Conservation (phyloP, 495 filamentous ascomycete species). For the Aspergillus saccharolyticus region DNA sequence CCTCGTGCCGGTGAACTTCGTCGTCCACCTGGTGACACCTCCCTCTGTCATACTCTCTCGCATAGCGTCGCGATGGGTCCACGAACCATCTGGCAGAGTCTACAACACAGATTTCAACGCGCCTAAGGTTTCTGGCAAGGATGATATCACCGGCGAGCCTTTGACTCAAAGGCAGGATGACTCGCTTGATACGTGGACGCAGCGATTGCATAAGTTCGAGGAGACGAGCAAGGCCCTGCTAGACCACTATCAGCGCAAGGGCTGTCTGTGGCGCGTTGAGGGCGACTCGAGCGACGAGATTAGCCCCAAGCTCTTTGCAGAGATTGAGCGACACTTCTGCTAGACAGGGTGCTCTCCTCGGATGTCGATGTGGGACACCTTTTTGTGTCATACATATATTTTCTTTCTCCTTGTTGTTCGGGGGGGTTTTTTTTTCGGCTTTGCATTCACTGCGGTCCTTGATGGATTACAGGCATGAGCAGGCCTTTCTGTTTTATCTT, state of each 20-base stretch:
- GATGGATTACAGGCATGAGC: not conserved
- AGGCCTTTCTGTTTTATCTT: not conserved
- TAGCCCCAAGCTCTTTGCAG: conserved; percentile 71
- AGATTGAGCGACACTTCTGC: conserved; percentile 74
- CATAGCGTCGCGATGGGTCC: conserved; percentile 88
- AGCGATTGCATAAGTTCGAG: conserved; percentile 73
- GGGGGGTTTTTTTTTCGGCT: conserved; percentile 8
- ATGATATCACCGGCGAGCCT: conserved; percentile 88
- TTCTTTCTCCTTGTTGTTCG: not conserved
- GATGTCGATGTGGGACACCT: conserved; percentile 21
- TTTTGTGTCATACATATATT: conserved; percentile 12
- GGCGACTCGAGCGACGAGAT: conserved; percentile 93
- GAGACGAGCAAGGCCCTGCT: conserved; percentile 80
- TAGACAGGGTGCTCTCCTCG: conserved; percentile 18
- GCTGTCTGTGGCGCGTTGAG: conserved; percentile 82
- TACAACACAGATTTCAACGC: conserved; percentile 93
- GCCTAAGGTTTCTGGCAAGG: conserved; percentile 72
- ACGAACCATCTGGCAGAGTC: conserved; percentile 82
- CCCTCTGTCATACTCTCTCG: conserved; percentile 76
- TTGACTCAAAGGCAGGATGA: conserved; percentile 82
- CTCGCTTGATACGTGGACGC: conserved; percentile 76
- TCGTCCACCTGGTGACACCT: conserved; percentile 53
- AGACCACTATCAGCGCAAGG: conserved; percentile 80
- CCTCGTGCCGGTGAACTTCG: conserved; percentile 87
- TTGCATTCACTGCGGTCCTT: conserved; percentile 2